A percentile compares a stretch with the other conserved stretches of the same genome.
Conservation (phyloP, 208 protist genomes). For the Acanthamoeba culbertsoni region DNA sequence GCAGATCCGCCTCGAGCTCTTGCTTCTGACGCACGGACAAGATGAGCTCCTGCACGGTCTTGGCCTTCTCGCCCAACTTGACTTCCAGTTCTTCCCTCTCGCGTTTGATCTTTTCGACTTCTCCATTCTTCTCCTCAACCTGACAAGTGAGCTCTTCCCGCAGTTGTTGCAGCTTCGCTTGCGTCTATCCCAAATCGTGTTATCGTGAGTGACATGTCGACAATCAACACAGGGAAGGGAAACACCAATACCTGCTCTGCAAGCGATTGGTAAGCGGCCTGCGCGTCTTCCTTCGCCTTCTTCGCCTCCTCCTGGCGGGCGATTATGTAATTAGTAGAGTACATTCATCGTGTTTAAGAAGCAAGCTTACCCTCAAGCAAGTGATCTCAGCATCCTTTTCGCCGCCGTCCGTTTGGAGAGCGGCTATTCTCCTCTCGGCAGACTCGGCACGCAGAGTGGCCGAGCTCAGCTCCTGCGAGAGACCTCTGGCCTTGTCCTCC, state of each 20-base stretch:
- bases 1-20: not conserved
- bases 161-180: not conserved
- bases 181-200: not conserved
- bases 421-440: not conserved
- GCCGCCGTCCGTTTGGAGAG: not conserved
- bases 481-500: not conserved
- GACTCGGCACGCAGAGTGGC: not conserved
- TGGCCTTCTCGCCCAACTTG: not conserved
- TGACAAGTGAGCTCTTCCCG: not conserved
- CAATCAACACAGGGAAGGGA: too few relatives aligned
- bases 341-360: not conserved
- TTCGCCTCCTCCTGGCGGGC: not conserved
- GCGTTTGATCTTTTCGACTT: not conserved
- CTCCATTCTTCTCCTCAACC: not conserved
- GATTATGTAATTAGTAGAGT: not conserved
- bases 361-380: not conserved
- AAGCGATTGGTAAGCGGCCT: not conserved
- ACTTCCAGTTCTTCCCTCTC: not conserved
- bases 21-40: not conserved
- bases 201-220: too few relatives aligned
- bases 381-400: not conserved
- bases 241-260: not conserved
- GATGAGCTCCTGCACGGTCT: slow-evolving; percentile 11
- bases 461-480: not conserved
- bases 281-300: not conserved